A percentile compares a stretch with the other conserved stretches of the same genome.
Evolutionary conservation across 805 yeast species (phyloP).

Genomic region (Saccharomycopsis guyanensis): DNA sequence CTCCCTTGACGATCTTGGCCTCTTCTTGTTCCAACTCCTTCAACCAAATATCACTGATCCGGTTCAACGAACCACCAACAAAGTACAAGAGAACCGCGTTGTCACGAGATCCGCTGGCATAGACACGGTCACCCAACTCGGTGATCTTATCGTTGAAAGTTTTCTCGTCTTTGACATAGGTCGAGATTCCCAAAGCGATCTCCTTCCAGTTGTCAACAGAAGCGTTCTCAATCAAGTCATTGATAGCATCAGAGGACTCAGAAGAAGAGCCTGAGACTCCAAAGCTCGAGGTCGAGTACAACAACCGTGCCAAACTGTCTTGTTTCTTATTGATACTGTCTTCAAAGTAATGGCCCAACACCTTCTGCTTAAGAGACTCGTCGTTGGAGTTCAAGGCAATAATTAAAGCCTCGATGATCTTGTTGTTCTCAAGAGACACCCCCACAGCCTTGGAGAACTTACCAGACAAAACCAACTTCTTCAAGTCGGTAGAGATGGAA

Average conservation of each 20-base stretch:
- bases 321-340: conserved; percentile 37
- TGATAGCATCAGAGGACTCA: conserved; percentile 31
- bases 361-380: conserved; percentile 52
- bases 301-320: conserved; percentile 60
- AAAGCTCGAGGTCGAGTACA: conserved; percentile 34
- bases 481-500: conserved; percentile 30
- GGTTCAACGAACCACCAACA: conserved; percentile 75
- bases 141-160: conserved; percentile 49
- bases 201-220: conserved; percentile 79
- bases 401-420: conserved; percentile 71
- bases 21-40: conserved; percentile 52
- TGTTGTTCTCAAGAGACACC: conserved; percentile 52
- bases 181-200: conserved; percentile 60
- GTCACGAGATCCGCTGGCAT: conserved; percentile 48
- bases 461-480: conserved; percentile 49
- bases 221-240: conserved; percentile 71
- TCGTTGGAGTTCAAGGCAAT: conserved; percentile 59
- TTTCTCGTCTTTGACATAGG: conserved; percentile 41
- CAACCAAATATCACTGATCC: conserved; percentile 77
- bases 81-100: conserved; percentile 72
- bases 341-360: conserved; percentile 61
- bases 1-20: conserved; percentile 16
- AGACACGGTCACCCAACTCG: conserved; percentile 72
- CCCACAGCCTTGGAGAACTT: conserved; percentile 62
- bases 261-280: conserved; percentile 39